A percentile compares a stretch with the other conserved stretches of the same genome.
Conservation (phyloP, 2,329 filamentous ascomycete genomes). For the Colletotrichum theobromicola region DNA sequence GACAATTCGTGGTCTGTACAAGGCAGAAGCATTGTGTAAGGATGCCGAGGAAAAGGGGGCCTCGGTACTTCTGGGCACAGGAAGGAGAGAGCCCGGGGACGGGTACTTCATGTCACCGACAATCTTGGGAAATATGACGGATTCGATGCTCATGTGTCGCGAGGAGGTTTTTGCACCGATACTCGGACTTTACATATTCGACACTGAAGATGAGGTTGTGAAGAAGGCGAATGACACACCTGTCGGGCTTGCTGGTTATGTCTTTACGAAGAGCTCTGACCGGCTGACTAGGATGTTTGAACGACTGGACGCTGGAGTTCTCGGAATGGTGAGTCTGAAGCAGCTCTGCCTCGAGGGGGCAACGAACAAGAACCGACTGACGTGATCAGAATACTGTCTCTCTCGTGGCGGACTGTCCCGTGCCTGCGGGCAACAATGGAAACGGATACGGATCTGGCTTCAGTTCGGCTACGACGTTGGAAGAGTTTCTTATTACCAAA, state of each 20-base stretch:
- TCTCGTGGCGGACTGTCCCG: background rate
- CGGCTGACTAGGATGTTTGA: slow-evolving; percentile 49
- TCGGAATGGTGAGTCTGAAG: slow-evolving; percentile 49
- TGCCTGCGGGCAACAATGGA: background rate
- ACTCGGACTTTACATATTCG: slow-evolving; percentile 72
- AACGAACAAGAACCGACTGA: background rate
- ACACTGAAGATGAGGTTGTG: slow-evolving; percentile 74
- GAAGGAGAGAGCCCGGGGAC: slow-evolving; percentile 62
- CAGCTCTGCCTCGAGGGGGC: background rate
- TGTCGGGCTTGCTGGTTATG: slow-evolving; percentile 77
- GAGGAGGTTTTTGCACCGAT: slow-evolving; percentile 83
- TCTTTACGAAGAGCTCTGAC: slow-evolving; percentile 60
- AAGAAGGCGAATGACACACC: slow-evolving; percentile 70
- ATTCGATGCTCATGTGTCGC: slow-evolving; percentile 67
- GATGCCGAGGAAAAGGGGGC: slow-evolving; percentile 70
- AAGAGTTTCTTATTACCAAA: slow-evolving; percentile 14
- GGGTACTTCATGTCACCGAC: slow-evolving; percentile 77
- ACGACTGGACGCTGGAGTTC: slow-evolving; percentile 68
- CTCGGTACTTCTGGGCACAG: slow-evolving; percentile 61
- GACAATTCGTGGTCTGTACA: slow-evolving; percentile 35
- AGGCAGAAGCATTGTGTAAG: slow-evolving; percentile 57
- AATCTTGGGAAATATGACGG: slow-evolving; percentile 70
- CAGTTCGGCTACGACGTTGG: background rate
- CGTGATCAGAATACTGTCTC: slow-evolving; percentile 7
- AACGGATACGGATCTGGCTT: background rate